These are phyloP conservation scores for Carex kokanica DNA, from an alignment of 176 grass and related monocot species.

Conservation along the genomic window DNA sequence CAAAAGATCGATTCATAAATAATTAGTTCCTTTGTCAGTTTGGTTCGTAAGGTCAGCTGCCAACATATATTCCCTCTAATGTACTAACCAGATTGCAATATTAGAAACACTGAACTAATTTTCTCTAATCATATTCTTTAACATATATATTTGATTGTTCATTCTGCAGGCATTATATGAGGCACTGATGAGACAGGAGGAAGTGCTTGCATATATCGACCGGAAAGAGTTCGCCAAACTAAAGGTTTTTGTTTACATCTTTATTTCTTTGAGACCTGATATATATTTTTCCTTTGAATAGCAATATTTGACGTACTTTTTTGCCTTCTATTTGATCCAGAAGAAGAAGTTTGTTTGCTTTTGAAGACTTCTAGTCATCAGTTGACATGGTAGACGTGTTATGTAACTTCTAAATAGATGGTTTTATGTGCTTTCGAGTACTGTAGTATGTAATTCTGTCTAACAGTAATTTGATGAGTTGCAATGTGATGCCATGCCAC, in stretches of 20 bases:
- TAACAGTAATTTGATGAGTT: not conserved
- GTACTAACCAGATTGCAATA: not conserved
- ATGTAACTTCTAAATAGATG: not conserved
- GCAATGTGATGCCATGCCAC: not conserved
- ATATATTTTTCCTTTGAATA: not conserved
- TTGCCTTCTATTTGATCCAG: not conserved
- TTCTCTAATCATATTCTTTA: not conserved
- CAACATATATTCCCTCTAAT: not conserved
- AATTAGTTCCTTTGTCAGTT: not conserved
- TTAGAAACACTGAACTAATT: not conserved
- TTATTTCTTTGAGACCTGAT: not conserved
- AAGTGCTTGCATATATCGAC: constrained; percentile 53
- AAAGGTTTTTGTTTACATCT: constrained; percentile 26
- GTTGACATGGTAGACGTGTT: not conserved
- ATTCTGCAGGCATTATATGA: constrained; percentile 47
- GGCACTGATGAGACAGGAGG: constrained; percentile 51
- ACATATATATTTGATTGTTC: not conserved
- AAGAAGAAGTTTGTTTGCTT: constrained; percentile 32
- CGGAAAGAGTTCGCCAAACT: constrained; percentile 44
- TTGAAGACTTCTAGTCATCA: constrained; percentile 13
- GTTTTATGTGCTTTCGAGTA: constrained; percentile 1
- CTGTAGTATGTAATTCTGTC: constrained; percentile 8
- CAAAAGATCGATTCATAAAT: not conserved
- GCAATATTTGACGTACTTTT: not conserved
- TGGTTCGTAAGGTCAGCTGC: not conserved